phyloP scores from a whole-genome alignment of 176 grass and related monocot species.

The Avena eriantha region DNA sequence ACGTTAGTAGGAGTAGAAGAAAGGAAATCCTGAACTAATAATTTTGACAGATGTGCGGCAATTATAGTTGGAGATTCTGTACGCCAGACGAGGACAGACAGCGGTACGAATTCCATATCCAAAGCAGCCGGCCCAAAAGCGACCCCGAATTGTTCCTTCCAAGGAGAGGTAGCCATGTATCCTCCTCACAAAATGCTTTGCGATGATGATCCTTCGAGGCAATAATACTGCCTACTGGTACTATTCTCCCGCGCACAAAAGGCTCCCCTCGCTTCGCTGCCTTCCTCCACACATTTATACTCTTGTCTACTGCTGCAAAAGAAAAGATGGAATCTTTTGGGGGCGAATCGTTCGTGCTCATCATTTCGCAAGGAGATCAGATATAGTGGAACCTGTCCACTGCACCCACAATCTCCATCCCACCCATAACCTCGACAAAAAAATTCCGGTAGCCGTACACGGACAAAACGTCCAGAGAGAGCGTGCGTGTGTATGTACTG shows the following conservation, averaged over 20 bases:
- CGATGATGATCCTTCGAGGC: background rate
- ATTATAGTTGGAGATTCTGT: slow-evolving; percentile 1
- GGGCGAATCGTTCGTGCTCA: background rate
- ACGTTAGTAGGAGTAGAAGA: too few species aligned
- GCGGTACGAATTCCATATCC: background rate
- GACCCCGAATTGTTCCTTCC: slow-evolving; percentile 17
- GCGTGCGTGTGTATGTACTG: background rate
- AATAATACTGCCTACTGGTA: background rate
- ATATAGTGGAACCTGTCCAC: slow-evolving; percentile 4
- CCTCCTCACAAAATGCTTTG: background rate
- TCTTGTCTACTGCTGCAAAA: background rate
- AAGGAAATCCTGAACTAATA: too few species aligned
- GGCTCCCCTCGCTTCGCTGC: too few species aligned
- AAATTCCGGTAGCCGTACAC: background rate
- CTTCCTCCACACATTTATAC: background rate
- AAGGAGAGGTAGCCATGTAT: background rate
- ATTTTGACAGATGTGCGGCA: background rate
- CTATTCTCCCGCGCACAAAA: background rate
- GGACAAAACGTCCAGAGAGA: background rate
- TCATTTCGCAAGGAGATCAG: background rate
- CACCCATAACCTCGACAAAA: too few species aligned
- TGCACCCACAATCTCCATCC: background rate
- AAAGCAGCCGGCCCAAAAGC: background rate
- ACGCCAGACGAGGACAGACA: background rate
- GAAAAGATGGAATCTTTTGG: background rate